These are phyloP conservation scores for Hypoxylon rubiginosum DNA, from an alignment of 2,329 filamentous ascomycete species.

Conservation along the genomic window DNA sequence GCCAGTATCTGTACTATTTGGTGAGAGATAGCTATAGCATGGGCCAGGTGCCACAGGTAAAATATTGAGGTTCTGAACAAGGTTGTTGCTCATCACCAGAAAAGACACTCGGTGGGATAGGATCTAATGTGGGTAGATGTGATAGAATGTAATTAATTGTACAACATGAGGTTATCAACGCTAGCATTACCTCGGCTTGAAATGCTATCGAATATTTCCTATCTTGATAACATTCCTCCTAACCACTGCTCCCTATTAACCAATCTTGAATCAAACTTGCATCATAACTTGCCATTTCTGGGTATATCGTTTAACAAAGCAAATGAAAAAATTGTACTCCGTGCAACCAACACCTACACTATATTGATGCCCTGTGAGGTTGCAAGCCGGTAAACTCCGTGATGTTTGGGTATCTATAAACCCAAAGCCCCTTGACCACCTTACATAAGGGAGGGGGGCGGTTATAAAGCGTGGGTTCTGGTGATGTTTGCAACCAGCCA, in stretches of 20 bases:
- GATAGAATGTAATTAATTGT: background rate
- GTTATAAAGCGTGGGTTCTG: background rate
- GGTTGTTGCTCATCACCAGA: background rate
- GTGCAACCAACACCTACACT: conserved; percentile 9
- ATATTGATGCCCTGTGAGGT: conserved; percentile 13
- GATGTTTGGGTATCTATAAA: conserved; percentile 11
- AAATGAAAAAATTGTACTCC: conserved; percentile 16
- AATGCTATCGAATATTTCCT: background rate
- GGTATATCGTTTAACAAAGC: conserved; percentile 34
- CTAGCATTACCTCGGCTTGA: background rate
- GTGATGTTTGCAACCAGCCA: conserved; percentile 4
- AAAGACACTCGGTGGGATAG: background rate
- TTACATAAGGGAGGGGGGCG: conserved; percentile 16
- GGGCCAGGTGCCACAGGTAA: background rate
- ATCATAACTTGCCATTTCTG: conserved; percentile 20
- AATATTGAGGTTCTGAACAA: background rate
- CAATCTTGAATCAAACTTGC: conserved; percentile 18
- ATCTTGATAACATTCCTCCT: conserved; percentile 22
- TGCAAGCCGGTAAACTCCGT: conserved; percentile 18
- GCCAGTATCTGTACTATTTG: background rate
- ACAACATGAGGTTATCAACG: background rate
- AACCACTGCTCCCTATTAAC: conserved; percentile 17
- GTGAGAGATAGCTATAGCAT: background rate
- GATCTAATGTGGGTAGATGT: background rate
- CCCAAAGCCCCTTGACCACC: conserved; percentile 1